These are phyloP conservation scores for Lanzia echinophila DNA, from an alignment of 2,329 filamentous ascomycete genomes.

Conservation along the genomic window DNA sequence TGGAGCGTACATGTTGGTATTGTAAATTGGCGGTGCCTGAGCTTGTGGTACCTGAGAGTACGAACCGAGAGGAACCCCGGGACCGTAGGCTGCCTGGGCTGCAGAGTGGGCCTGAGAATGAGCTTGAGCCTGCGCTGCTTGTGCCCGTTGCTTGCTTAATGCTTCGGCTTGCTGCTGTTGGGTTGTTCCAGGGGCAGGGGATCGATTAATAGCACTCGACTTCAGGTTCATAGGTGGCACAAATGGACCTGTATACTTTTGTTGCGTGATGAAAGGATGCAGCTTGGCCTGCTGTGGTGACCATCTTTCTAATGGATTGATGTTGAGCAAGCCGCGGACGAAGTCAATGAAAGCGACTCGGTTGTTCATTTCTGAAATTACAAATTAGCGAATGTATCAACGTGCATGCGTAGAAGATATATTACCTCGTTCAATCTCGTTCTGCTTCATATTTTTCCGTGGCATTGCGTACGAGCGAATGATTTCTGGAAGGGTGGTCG, in stretches of 20 bases:
- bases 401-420: conserved; percentile 16
- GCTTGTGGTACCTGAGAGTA: conserved; percentile 45
- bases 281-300: conserved; percentile 95
- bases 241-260: conserved; percentile 94
- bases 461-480: conserved; percentile 98
- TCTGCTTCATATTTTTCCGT: conserved; percentile 97
- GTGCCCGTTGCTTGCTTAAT: conserved; percentile 82
- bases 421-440: conserved; percentile 90
- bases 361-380: conserved; percentile 84
- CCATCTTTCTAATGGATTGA: conserved; percentile 95
- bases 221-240: conserved; percentile 97
- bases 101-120: conserved; percentile 50
- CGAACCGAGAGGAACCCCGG: conserved; percentile 1
- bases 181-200: conserved; percentile 85
- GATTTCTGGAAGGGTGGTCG: conserved; percentile 88
- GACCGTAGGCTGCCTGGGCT: conserved; percentile 41
- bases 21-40: conserved; percentile 67
- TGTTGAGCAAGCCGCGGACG: conserved; percentile 83
- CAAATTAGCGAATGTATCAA: conserved; percentile 11
- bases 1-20: conserved; percentile 75
- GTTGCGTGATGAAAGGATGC: conserved; percentile 97
- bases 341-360: conserved; percentile 97
- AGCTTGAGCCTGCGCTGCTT: conserved; percentile 52
- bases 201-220: conserved; percentile 74
- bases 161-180: conserved; percentile 95